Base-by-base conservation (phyloP, 2,329 filamentous ascomycete genomes). In the Xenosphaeropsis pyriputrescens region DNA sequence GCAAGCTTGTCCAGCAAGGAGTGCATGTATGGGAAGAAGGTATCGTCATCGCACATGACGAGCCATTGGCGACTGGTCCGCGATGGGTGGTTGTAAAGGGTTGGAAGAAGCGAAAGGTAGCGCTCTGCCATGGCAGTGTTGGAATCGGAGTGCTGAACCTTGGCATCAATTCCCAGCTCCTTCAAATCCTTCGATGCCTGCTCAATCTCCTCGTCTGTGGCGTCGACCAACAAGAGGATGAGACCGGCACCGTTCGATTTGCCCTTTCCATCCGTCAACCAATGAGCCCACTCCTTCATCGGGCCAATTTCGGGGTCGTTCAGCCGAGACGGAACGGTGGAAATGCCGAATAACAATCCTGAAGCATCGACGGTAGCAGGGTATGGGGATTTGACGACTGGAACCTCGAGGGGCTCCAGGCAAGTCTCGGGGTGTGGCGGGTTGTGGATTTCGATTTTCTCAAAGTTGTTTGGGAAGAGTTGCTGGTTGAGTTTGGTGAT, bases 41-140 rank as follows among this genome's bases (percentile, higher is more conserved):
- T 53, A 35, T 53, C 49, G 37, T 53, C 50, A 32, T 53, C 50
- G 32, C 50, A 43, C 8, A 53, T 34, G 5, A 43, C 47, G 7
- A 53, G 36, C 48, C 48, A 53, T 40, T 47, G 38, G 22, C 22
- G 22, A 12, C 47, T 52, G 2, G 43, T 30, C 9, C 40, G 39
- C 1, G 44, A 44, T 2, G 45, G 40, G 3, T 43, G 16, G 6
- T 49, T 44, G 39, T 51, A 52, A 7, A 52, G 45, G 19, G 36
- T 39, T 34, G 48, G 48, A 32, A 52, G 36, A 18, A 50, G 39
- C 13, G 38, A 43, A 40, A 52, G 49, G 39, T 51, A 52, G 6
- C 42, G 38, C 18, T 41, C 39, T 6, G 45, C 29, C 32, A 47
- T 48, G 3, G 31, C 29, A 5, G 39, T 26, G 7, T 36, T 12